These are phyloP conservation scores for Zygnema circumcarinatum DNA, from an alignment of 139 green algal genomes.

Conservation along the genomic window DNA sequence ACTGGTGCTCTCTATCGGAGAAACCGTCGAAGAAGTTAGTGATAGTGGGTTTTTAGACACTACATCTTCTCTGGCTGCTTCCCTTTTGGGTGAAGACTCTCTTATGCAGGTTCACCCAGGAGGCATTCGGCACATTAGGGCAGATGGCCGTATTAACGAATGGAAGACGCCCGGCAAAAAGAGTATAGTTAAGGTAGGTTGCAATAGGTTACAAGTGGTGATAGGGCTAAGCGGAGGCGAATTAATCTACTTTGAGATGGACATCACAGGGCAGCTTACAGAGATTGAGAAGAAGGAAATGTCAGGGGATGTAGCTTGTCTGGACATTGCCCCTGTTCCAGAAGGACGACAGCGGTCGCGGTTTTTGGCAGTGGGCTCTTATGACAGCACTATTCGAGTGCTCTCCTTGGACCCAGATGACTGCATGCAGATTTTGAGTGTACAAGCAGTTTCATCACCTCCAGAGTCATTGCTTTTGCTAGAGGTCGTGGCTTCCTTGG, in stretches of 20 bases:
- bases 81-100: constrained; percentile 88
- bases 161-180: constrained; percentile 87
- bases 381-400: constrained; percentile 86
- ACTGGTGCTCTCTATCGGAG: constrained; percentile 90
- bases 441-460: constrained; percentile 65
- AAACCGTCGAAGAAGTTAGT: constrained; percentile 96
- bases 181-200: constrained; percentile 61
- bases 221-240: constrained; percentile 88
- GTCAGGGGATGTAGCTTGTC: constrained; percentile 83
- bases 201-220: constrained; percentile 67
- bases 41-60: constrained; percentile 92
- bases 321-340: constrained; percentile 85
- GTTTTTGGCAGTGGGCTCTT: constrained; percentile 89
- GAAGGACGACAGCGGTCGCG: constrained; percentile 75
- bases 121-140: constrained; percentile 91
- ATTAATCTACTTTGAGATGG: constrained; percentile 97
- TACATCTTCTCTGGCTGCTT: constrained; percentile 61
- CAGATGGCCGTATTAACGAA: constrained; percentile 92
- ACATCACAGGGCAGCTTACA: constrained; percentile 78
- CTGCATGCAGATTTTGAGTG: constrained; percentile 70
- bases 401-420: constrained; percentile 88
- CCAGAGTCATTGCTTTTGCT: constrained; percentile 64
- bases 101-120: constrained; percentile 85
- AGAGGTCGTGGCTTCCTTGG: constrained; percentile 28
- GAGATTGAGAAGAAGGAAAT: constrained; percentile 94